A percentile compares a stretch with the other conserved stretches of the same genome.
Conservation (phyloP, 192 early-diverging fungal species). For the Gonapodya sp. region DNA sequence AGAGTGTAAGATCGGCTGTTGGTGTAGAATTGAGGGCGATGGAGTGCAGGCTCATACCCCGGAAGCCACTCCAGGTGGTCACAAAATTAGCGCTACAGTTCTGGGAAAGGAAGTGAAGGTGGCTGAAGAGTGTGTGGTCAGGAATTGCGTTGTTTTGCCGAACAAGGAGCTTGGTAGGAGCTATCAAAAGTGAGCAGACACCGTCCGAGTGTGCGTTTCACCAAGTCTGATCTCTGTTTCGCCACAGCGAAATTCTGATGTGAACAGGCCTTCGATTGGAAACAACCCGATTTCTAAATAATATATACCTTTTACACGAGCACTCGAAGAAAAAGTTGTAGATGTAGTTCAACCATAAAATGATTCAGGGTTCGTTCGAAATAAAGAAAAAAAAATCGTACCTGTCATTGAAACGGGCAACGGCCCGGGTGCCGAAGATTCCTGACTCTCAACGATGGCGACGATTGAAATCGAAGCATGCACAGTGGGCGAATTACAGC, state of each 20-base stretch:
- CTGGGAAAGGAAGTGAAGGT: constrained; percentile 87
- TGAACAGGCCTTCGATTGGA: too few relatives aligned
- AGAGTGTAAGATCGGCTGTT: constrained; percentile 85
- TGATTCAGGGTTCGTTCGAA: too few relatives aligned
- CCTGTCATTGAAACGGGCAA: too few relatives aligned
- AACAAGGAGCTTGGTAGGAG: constrained; percentile 88
- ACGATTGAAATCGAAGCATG: not conserved
- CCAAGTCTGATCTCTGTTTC: too few relatives aligned
- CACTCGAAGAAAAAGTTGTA: too few relatives aligned
- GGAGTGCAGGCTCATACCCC: constrained; percentile 47
- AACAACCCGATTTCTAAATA: too few relatives aligned
- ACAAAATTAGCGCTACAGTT: constrained; percentile 85
- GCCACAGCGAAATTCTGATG: too few relatives aligned
- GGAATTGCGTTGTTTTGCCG: constrained; percentile 95
- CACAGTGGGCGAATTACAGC: constrained; percentile 2
- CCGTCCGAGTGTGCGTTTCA: too few relatives aligned
- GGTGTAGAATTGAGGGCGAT: constrained; percentile 88
- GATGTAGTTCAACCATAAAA: too few relatives aligned
- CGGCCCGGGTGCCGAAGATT: too few relatives aligned
- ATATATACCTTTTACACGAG: too few relatives aligned
- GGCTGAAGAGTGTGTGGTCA: constrained; percentile 84
- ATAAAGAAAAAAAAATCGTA: too few relatives aligned
- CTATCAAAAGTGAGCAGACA: constrained; percentile 55
- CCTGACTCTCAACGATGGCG: not conserved
- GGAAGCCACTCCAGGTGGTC: constrained; percentile 72